Conservation (phyloP, 352 stramenopile species). For the Pythium plurisporium region DNA sequence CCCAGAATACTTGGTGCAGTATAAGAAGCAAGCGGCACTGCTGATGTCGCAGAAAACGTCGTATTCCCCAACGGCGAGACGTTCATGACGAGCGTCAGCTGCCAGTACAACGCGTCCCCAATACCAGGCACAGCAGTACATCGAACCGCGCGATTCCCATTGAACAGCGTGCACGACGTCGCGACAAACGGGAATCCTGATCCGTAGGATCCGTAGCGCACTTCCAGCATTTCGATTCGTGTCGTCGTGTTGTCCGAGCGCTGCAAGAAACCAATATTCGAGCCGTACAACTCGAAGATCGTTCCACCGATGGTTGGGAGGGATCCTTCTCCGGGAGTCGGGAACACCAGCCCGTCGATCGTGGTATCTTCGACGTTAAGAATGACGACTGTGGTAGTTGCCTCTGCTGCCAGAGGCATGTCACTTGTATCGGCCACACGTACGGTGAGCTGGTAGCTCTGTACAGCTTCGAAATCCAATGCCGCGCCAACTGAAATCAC, state of each 20-base stretch:
- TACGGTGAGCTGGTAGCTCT: constrained; percentile 38
- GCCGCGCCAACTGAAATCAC: constrained; percentile 25
- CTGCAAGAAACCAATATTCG: constrained; percentile 61
- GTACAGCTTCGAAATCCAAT: constrained; percentile 48
- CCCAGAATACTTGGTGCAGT: constrained; percentile 21
- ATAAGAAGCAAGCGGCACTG: constrained; percentile 35
- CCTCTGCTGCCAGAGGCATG: constrained; percentile 1
- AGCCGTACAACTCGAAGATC: constrained; percentile 31
- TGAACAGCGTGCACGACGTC: constrained; percentile 36
- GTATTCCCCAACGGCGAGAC: constrained; percentile 31
- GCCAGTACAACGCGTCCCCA: constrained; percentile 43
- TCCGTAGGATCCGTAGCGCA: constrained; percentile 44
- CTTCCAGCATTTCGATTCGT: constrained; percentile 31
- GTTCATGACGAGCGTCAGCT: constrained; percentile 42
- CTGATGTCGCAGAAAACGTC: constrained; percentile 37
- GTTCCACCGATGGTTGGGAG: constrained; percentile 39
- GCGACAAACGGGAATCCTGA: constrained; percentile 29
- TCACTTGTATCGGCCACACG: constrained; percentile 31
- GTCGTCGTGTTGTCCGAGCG: constrained; percentile 27
- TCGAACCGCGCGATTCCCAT: constrained; percentile 41
- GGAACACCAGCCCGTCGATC: constrained; percentile 18
- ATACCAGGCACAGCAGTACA: constrained; percentile 37
- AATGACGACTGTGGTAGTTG: constrained; percentile 6
- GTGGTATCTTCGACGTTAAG: constrained; percentile 28
- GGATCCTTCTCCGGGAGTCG: neutral